Conservation (phyloP, 495 filamentous ascomycete species). For the Lophium mytilinum region DNA sequence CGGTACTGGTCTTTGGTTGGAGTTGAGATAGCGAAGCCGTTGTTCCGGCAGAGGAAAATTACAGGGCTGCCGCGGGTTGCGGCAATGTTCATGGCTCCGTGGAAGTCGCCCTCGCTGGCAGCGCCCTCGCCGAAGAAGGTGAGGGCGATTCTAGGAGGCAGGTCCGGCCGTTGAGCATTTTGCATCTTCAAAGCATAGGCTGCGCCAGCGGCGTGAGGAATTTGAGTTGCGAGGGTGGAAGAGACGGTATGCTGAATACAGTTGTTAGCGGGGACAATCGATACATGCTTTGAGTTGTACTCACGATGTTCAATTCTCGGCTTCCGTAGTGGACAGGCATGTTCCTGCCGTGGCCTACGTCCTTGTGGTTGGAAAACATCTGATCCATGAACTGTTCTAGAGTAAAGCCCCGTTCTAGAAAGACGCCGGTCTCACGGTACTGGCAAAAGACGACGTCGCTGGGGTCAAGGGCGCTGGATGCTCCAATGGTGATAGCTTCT, state of each 20-base stretch:
- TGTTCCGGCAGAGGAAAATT: conserved; percentile 94
- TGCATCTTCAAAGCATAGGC: conserved; percentile 93
- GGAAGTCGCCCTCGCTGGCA: conserved; percentile 94
- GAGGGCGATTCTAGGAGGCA: conserved; percentile 61
- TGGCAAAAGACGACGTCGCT: conserved; percentile 90
- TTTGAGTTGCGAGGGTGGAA: conserved; percentile 86
- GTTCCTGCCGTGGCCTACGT: conserved; percentile 76
- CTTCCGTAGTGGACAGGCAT: conserved; percentile 98
- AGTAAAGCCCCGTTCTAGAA: conserved; percentile 81
- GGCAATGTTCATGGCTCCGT: conserved; percentile 92
- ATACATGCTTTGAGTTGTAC: neutral
- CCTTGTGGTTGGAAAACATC: conserved; percentile 80
- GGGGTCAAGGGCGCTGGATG: conserved; percentile 68
- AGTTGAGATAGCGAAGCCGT: conserved; percentile 92
- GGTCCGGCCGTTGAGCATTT: conserved; percentile 59
- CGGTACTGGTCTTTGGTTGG: conserved; percentile 95
- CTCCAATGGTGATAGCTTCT: conserved; percentile 87
- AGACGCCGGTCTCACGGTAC: conserved; percentile 88
- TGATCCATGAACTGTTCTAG: conserved; percentile 90
- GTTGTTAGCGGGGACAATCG: conserved; percentile 34
- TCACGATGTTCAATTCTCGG: conserved; percentile 59
- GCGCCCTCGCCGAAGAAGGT: conserved; percentile 99
- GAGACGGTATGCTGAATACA: conserved; percentile 66
- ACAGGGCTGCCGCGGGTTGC: conserved; percentile 87
- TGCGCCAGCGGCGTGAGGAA: conserved; percentile 88